Conservation (phyloP, 306 rosid genomes). For the Carpinus fangiana region DNA sequence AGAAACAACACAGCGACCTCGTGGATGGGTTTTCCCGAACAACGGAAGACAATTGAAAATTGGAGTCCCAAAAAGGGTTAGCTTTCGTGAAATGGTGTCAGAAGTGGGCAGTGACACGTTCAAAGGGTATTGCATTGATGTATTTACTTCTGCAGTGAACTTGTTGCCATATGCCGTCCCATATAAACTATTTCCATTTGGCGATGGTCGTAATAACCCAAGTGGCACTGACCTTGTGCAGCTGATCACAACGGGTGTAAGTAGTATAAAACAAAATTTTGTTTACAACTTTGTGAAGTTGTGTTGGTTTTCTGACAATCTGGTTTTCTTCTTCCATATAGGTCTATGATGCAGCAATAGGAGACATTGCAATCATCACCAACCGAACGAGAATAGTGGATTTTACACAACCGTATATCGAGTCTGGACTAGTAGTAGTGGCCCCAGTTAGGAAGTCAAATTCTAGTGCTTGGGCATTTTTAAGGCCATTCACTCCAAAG, state of each 20-base stretch:
- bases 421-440: constrained; percentile 91
- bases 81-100: constrained; percentile 63
- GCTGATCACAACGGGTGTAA: constrained; percentile 69
- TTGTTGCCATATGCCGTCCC: constrained; percentile 88
- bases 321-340: constrained; percentile 35
- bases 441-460: constrained; percentile 57
- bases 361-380: constrained; percentile 87
- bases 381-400: constrained; percentile 82
- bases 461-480: constrained; percentile 82
- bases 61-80: constrained; percentile 68
- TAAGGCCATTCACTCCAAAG: constrained; percentile 65
- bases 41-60: constrained; percentile 74
- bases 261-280: constrained; percentile 30
- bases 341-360: constrained; percentile 83
- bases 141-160: constrained; percentile 75
- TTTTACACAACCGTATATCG: constrained; percentile 90
- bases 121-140: constrained; percentile 88
- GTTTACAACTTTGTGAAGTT: constrained; percentile 16
- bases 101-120: constrained; percentile 54
- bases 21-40: constrained; percentile 96
- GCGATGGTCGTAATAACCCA: constrained; percentile 71
- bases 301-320: constrained; percentile 25
- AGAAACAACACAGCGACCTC: constrained; percentile 60
- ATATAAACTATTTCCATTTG: constrained; percentile 53
- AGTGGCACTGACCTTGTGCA: constrained; percentile 60